Conservation (phyloP, 1,284 basidiomycete species). For the Puccinia brachypodii region DNA sequence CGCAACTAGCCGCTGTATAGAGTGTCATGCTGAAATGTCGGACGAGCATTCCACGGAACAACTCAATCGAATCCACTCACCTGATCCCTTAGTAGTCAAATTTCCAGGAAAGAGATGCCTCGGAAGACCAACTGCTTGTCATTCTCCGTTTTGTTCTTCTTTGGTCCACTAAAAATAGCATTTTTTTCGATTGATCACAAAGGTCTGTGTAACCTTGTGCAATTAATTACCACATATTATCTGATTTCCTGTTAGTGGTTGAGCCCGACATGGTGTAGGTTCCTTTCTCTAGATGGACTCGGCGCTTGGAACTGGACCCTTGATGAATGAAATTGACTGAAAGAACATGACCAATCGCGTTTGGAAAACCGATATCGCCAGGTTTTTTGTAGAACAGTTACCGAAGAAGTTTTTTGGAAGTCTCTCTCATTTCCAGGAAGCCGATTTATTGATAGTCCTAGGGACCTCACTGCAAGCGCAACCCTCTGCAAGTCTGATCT, state of each 20-base stretch:
- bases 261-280: conserved; percentile 57
- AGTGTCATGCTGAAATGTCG: conserved; percentile 66
- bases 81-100: conserved; percentile 4
- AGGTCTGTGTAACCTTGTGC: not conserved
- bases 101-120: conserved; percentile 9
- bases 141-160: not conserved
- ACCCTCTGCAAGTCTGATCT: conserved; percentile 62
- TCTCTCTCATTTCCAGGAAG: conserved; percentile 60
- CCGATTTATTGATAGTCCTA: conserved; percentile 85
- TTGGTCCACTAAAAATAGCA: no score
- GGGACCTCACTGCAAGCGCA: conserved; percentile 79
- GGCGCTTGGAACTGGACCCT: not conserved
- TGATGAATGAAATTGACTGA: not conserved
- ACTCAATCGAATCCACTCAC: not conserved
- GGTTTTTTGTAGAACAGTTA: conserved; percentile 53
- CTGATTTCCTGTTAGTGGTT: conserved; percentile 49
- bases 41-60: conserved; percentile 65
- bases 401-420: conserved; percentile 55
- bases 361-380: not conserved
- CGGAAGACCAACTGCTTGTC: conserved; percentile 26
- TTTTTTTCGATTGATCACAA: not conserved
- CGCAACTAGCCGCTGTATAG: conserved; percentile 68
- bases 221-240: not conserved
- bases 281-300: not conserved
- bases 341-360: not conserved